Conservation (phyloP, 2,329 filamentous ascomycete species). For the Rhinocladiella mackenziei region DNA sequence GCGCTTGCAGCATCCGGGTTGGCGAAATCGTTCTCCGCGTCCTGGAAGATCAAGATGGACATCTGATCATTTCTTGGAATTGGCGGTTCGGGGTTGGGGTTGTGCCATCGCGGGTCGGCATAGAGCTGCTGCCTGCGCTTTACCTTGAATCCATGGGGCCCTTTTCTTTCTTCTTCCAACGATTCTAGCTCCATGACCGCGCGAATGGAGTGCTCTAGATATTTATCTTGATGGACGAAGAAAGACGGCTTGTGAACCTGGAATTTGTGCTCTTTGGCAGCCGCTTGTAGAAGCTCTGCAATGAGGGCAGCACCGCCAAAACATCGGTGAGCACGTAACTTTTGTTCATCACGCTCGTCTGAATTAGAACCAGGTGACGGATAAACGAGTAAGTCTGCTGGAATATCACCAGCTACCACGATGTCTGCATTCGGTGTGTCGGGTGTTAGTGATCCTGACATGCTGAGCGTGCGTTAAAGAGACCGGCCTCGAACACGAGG, state of each 20-base stretch:
- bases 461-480: too few species aligned
- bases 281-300: not conserved
- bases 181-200: not conserved
- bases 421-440: too few species aligned
- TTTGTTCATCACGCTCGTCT: slow-evolving; percentile 37
- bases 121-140: not conserved
- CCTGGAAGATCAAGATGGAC: not conserved
- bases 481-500: too few species aligned
- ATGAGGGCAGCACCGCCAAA: slow-evolving; percentile 1
- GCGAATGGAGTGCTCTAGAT: not conserved
- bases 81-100: not conserved
- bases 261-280: not conserved
- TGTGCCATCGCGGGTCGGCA: not conserved
- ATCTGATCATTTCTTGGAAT: not conserved
- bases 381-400: not conserved
- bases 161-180: not conserved
- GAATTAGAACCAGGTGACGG: slow-evolving; percentile 43
- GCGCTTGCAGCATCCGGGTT: not conserved
- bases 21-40: not conserved
- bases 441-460: too few species aligned
- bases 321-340: not conserved
- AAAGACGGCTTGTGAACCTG: not conserved
- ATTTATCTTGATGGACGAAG: not conserved
- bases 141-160: not conserved
- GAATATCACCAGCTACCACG: not conserved